A percentile compares a stretch with the other conserved stretches of the same genome.
Evolutionary conservation across 2,329 filamentous ascomycete genomes (phyloP).

Genomic region (Paraphaeosphaeria sporulosa): DNA sequence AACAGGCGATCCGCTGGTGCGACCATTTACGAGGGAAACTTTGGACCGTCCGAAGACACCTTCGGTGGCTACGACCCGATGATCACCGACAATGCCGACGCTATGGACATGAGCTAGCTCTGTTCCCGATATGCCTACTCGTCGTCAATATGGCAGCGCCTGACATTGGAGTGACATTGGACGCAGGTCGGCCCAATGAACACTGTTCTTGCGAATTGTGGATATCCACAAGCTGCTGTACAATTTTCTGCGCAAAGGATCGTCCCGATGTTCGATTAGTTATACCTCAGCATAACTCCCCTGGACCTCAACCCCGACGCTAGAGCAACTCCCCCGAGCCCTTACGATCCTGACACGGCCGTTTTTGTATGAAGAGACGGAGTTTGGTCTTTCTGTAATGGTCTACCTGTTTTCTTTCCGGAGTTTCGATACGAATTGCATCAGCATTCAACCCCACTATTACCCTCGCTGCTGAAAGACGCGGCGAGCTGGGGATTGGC

Average conservation of each 20-base stretch:
- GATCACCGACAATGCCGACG: constrained; percentile 60
- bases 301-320: constrained; percentile 3
- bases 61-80: constrained; percentile 42
- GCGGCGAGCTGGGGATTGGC: constrained; percentile 23
- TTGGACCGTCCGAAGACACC: constrained; percentile 79
- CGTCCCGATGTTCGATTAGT: not conserved
- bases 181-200: not conserved
- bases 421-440: constrained; percentile 15
- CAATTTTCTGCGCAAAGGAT: not conserved
- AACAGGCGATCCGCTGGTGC: constrained; percentile 81
- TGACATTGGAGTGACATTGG: constrained; percentile 1
- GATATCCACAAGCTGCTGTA: constrained; percentile 2
- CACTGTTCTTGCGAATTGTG: not conserved
- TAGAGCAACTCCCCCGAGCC: constrained; percentile 5
- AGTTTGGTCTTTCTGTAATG: constrained; percentile 10
- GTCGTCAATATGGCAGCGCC: constrained; percentile 10
- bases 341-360: constrained; percentile 9
- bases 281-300: constrained; percentile 2
- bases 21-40: constrained; percentile 96
- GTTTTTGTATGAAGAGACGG: constrained; percentile 7
- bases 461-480: constrained; percentile 20
- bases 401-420: not conserved
- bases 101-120: constrained; percentile 62
- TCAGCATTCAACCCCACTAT: constrained; percentile 24
- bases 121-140: constrained; percentile 2